A percentile compares a stretch with the other conserved stretches of the same genome.
Evolutionary conservation across 306 rosid genomes (phyloP).

Genomic region (Oxytropis ochrocephala): DNA sequence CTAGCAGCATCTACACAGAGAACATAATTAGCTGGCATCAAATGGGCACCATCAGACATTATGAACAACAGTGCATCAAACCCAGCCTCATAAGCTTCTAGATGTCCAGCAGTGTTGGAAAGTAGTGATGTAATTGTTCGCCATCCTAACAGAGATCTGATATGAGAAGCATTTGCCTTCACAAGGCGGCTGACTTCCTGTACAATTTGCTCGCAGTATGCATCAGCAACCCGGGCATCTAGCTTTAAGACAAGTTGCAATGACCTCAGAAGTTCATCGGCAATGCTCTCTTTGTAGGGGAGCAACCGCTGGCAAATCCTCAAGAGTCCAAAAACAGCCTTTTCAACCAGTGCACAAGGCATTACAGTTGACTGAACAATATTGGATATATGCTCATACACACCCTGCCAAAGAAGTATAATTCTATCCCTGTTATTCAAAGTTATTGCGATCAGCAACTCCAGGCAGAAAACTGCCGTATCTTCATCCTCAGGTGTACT

Average conservation of each 20-base stretch:
- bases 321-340: constrained; percentile 91
- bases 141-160: constrained; percentile 88
- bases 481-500: constrained; percentile 75
- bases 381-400: constrained; percentile 77
- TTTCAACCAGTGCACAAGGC: constrained; percentile 90
- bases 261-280: constrained; percentile 88
- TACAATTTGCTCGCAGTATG: constrained; percentile 87
- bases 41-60: constrained; percentile 83
- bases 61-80: constrained; percentile 76
- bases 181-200: constrained; percentile 76
- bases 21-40: constrained; percentile 77
- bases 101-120: constrained; percentile 86
- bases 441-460: constrained; percentile 77
- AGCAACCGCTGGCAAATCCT: constrained; percentile 90
- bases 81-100: constrained; percentile 86
- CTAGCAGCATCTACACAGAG: constrained; percentile 76
- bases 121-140: constrained; percentile 81
- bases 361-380: constrained; percentile 89
- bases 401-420: constrained; percentile 86
- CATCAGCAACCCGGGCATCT: constrained; percentile 96
- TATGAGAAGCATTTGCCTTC: constrained; percentile 42
- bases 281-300: constrained; percentile 94
- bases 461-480: constrained; percentile 84
- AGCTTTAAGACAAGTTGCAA: constrained; percentile 92
- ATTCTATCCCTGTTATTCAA: constrained; percentile 92